Conservation (phyloP, 2,329 filamentous ascomycete genomes). For the Microdochium bolleyi region DNA sequence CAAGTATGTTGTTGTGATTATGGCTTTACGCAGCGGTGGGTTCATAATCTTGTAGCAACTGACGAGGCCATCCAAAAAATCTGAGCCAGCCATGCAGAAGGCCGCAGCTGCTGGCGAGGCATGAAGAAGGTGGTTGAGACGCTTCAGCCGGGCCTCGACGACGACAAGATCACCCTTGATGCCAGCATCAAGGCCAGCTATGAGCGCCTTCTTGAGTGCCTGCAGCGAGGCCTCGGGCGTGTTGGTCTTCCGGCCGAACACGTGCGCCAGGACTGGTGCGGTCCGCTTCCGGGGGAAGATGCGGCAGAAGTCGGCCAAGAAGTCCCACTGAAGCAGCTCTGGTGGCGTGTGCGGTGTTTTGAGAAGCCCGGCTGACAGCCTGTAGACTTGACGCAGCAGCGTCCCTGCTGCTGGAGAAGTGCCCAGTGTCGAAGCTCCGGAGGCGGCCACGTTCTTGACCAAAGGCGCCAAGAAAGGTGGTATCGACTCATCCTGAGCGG, state of each 20-base stretch:
- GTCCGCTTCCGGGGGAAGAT: conserved; percentile 58
- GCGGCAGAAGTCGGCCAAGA: conserved; percentile 61
- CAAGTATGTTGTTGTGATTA: conserved; percentile 69
- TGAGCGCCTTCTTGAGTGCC: conserved; percentile 53
- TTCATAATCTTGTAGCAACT: conserved; percentile 58
- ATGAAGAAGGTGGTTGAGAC: conserved; percentile 56
- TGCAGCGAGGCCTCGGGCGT: conserved; percentile 47
- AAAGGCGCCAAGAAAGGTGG: conserved; percentile 59
- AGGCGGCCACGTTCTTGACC: conserved; percentile 43
- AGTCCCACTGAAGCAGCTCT: conserved; percentile 52
- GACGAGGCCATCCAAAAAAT: conserved; percentile 74
- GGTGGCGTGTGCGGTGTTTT: conserved; percentile 31
- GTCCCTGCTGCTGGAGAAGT: conserved; percentile 23
- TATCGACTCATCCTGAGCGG: conserved; percentile 50
- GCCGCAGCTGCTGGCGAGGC: conserved; percentile 47
- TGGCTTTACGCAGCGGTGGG: conserved; percentile 53
- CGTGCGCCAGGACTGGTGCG: conserved; percentile 34
- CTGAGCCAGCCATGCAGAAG: conserved; percentile 74
- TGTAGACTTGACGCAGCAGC: conserved; percentile 57
- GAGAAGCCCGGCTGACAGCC: conserved; percentile 53
- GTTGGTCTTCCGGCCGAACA: conserved; percentile 44
- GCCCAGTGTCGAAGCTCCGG: conserved; percentile 24
- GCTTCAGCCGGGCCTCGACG: conserved; percentile 46
- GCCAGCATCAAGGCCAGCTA: conserved; percentile 54
- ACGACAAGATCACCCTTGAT: conserved; percentile 44